Base-by-base conservation (phyloP, 805 yeast genomes). In the Pichia membranifaciens region DNA sequence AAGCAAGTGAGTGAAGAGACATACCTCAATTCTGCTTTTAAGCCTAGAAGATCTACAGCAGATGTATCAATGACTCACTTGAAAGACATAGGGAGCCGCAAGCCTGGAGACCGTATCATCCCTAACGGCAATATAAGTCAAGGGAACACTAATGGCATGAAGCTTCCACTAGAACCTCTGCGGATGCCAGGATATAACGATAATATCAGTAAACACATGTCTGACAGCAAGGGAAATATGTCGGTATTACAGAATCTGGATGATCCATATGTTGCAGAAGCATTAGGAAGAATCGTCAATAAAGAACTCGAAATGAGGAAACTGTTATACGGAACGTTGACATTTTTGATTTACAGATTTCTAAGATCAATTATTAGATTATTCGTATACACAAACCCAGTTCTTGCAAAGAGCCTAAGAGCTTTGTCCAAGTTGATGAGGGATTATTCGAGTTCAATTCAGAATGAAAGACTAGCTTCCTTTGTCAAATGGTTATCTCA, bases 201-300 rank as follows among this genome's bases (percentile, higher is more conserved):
- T 15, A n/a, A 35, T 1, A 35, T 18, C 17, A 35, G 4, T 16
- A n/a, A n/a, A n/a, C 9, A 7, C 18, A 21, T 29, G 15, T 5
- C 22, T 4, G 23, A 23, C 13, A 25, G 5, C 18, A 35, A 16
- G 16, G 31, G 34, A 25, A 21, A 28, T 10, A 29, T 23, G 16
- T 18, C 42, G 4, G 8, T 40, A 6, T 17, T 43, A 13, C 41
- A 49, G 22, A 46, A 44, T 20, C 35, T 49, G 21, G 36, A 49
- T 18, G 37, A 45, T 17, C 48, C 51, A 5, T 44, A 41, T 33
- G 68, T 76, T 49, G 62, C 60, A 42, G 59, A 67, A 33, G 81
- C 81, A 1, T 59, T 75, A 44, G 40, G 62, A 4, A 56, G 81
- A 32, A 76, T 75, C 49, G 64, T 69, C 2, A 71, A 73, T 52